Percentiles rank a stretch among this genome's conserved stretches.
Evolutionary conservation across 805 yeast genomes (phyloP).

Genomic region (Saccharomycopsis sp.): DNA sequence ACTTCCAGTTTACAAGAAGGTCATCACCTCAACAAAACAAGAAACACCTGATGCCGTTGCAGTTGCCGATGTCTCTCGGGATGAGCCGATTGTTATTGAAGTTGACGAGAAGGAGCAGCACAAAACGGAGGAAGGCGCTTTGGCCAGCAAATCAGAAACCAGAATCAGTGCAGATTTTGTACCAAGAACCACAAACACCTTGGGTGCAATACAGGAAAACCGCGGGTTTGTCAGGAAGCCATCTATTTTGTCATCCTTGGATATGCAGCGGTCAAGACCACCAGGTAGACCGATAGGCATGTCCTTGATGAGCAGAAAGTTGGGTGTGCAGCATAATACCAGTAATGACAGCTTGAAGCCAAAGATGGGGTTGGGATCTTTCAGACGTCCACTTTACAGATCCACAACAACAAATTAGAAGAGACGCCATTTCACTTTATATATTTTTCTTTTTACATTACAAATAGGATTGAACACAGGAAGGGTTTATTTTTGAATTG

Average conservation of each 20-base stretch:
- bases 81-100: background rate
- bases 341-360: too few relatives aligned
- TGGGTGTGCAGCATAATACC: background rate
- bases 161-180: too few relatives aligned
- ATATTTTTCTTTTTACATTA: background rate
- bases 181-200: too few relatives aligned
- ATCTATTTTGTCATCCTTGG: conserved; percentile 17
- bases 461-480: background rate
- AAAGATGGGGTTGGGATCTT: conserved; percentile 13
- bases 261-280: conserved; percentile 4
- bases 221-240: conserved; percentile 17
- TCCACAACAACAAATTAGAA: conserved; percentile 12
- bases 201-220: too few relatives aligned
- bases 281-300: background rate
- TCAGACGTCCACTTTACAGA: conserved; percentile 15
- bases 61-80: background rate
- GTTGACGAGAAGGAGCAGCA: background rate
- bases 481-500: too few relatives aligned
- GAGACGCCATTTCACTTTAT: too few relatives aligned
- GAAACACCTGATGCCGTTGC: background rate
- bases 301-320: background rate
- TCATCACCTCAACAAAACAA: too few relatives aligned
- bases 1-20: conserved; percentile 12
- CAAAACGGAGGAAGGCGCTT: background rate
- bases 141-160: too few relatives aligned